phyloP scores from a whole-genome alignment of 1,284 basidiomycete genomes.

The Puccinia triticina region DNA sequence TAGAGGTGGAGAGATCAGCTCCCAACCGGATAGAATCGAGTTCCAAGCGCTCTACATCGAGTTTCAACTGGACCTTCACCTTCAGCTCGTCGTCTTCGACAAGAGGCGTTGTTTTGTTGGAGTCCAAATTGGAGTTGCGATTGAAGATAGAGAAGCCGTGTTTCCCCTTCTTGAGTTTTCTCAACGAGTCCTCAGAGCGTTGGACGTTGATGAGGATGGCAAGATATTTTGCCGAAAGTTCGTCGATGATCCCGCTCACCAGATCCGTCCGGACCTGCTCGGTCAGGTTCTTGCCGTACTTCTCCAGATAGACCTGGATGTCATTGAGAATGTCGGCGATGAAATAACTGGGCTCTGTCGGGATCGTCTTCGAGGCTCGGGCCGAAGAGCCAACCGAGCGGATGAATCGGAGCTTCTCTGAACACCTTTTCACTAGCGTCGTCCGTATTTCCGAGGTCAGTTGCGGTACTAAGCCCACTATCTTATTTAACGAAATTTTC shows the following conservation, averaged over 20 bases:
- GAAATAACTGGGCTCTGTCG: constrained; percentile 80
- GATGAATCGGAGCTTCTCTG: constrained; percentile 81
- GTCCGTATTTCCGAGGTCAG: constrained; percentile 70
- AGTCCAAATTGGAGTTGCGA: constrained; percentile 60
- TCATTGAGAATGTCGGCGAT: constrained; percentile 78
- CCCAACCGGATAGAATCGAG: constrained; percentile 73
- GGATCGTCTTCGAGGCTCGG: constrained; percentile 69
- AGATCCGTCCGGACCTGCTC: constrained; percentile 65
- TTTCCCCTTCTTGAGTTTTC: constrained; percentile 80
- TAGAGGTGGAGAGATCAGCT: constrained; percentile 67
- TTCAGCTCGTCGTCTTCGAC: constrained; percentile 61
- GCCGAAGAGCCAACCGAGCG: constrained; percentile 85
- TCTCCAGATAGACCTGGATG: constrained; percentile 72
- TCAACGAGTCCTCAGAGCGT: constrained; percentile 84
- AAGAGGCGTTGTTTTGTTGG: constrained; percentile 54
- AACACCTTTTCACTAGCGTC: constrained; percentile 75
- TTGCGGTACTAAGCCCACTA: constrained; percentile 66
- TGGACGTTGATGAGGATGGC: constrained; percentile 74
- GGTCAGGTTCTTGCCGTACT: constrained; percentile 62
- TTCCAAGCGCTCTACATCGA: constrained; percentile 80
- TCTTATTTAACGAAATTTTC: constrained; percentile 64
- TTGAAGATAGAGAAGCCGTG: constrained; percentile 76
- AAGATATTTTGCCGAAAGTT: constrained; percentile 61
- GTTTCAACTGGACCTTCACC: constrained; percentile 79
- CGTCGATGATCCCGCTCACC: constrained; percentile 44